A percentile compares a stretch with the other conserved stretches of the same genome.
Evolutionary conservation across 139 green algal genomes (phyloP).

Genomic region (Asterochloris erici): DNA sequence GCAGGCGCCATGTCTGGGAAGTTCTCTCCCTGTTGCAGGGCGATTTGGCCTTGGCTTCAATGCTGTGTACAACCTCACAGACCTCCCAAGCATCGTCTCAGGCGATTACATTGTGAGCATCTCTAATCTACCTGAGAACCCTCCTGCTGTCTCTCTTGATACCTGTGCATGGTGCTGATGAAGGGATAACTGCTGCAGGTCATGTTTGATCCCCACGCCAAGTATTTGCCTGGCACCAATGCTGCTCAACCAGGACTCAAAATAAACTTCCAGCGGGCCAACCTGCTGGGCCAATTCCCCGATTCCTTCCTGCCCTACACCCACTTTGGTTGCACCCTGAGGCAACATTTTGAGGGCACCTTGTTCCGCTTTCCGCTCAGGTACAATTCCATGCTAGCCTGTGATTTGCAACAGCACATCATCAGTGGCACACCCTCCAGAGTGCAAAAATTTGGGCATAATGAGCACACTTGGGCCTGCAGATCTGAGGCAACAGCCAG

Average conservation of each 20-base stretch:
- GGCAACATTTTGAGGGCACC: slow-evolving; percentile 46
- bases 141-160: no score
- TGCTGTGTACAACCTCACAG: slow-evolving; percentile 72
- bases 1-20: no score
- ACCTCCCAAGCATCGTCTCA: slow-evolving; percentile 71
- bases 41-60: slow-evolving; percentile 76
- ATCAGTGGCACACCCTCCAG: no score
- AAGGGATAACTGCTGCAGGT: slow-evolving; percentile 14
- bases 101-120: slow-evolving; percentile 53
- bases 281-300: slow-evolving; percentile 67
- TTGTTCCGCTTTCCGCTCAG: slow-evolving; percentile 82
- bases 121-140: no score
- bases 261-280: slow-evolving; percentile 51
- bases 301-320: slow-evolving; percentile 65
- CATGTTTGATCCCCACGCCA: slow-evolving; percentile 76
- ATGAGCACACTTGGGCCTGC: no score
- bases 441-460: no score
- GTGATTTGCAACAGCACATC: no score
- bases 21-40: not conserved
- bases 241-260: slow-evolving; percentile 57
- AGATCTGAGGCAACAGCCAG: no score
- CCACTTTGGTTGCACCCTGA: slow-evolving; percentile 64
- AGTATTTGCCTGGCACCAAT: slow-evolving; percentile 51
- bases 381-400: not conserved
- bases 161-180: no score